phyloP scores from a whole-genome alignment of 2,329 filamentous ascomycete genomes.

The Pyricularia sp. region DNA sequence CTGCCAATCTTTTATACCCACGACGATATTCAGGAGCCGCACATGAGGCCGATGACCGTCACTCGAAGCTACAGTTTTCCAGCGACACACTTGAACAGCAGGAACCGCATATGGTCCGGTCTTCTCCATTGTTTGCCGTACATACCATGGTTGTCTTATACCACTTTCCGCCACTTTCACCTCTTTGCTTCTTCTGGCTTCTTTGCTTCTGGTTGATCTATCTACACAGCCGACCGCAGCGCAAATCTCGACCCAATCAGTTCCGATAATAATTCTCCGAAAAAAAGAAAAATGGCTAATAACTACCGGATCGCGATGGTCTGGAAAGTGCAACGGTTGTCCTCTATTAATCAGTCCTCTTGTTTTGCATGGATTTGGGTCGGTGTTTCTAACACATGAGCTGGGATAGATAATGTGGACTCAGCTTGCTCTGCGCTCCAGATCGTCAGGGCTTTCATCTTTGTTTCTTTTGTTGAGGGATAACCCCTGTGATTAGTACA shows the following conservation, averaged over 20 bases:
- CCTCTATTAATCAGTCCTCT: neutral
- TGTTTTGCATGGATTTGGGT: neutral
- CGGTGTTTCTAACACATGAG: neutral
- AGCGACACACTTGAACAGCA: neutral
- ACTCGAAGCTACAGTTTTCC: neutral
- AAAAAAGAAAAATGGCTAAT: neutral
- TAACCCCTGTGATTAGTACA: neutral
- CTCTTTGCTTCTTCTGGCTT: neutral
- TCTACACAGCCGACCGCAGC: neutral
- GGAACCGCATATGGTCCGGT: neutral
- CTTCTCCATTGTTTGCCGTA: neutral
- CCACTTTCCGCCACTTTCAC: neutral
- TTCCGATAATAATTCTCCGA: neutral
- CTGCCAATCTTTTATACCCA: neutral
- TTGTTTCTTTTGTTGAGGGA: neutral
- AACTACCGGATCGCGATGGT: neutral
- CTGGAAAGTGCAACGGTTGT: neutral
- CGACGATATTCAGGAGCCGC: neutral
- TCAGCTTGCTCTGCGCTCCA: neutral
- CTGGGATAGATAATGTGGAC: neutral
- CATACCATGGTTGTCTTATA: slow-evolving; percentile 1
- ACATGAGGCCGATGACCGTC: neutral
- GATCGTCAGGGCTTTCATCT: neutral
- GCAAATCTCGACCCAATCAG: neutral
- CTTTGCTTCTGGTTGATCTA: neutral